phyloP scores from a whole-genome alignment of 441 rosid genomes.

The Euphorbia schlechtendalii region DNA sequence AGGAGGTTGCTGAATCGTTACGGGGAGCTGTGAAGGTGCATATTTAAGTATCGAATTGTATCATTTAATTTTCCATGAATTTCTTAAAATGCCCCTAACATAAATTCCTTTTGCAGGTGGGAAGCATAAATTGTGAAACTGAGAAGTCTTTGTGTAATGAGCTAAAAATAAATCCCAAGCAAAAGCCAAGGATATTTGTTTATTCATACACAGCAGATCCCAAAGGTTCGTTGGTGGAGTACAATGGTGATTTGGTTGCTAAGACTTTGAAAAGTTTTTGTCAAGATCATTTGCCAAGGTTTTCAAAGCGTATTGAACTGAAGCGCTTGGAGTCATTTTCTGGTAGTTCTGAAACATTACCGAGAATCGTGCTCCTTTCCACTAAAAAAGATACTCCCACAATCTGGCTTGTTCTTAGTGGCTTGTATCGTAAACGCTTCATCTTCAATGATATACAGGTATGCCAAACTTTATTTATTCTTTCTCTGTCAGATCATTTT shows the following conservation, averaged over 20 bases:
- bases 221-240: conserved; percentile 63
- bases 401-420: conserved; percentile 89
- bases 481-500: not conserved
- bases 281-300: conserved; percentile 70
- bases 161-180: conserved; percentile 44
- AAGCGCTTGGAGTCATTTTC: conserved; percentile 31
- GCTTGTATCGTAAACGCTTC: conserved; percentile 56
- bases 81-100: not conserved
- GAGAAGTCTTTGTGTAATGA: conserved; percentile 68
- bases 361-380: conserved; percentile 67
- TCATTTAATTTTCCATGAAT: conserved; percentile 7
- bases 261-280: conserved; percentile 61
- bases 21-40: conserved; percentile 81
- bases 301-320: conserved; percentile 52
- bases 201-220: conserved; percentile 51
- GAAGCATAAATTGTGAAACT: conserved; percentile 66
- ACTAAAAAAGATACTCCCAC: conserved; percentile 77
- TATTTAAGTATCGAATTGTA: not conserved
- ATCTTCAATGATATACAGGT: conserved; percentile 66
- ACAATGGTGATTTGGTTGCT: conserved; percentile 47
- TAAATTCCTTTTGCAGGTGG: conserved; percentile 42
- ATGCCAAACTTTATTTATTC: conserved; percentile 6
- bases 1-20: conserved; percentile 56
- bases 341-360: conserved; percentile 30
- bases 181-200: conserved; percentile 57